These are phyloP conservation scores for Akanthomyces muscarius DNA, from an alignment of 2,329 filamentous ascomycete genomes.

Conservation along the genomic window DNA sequence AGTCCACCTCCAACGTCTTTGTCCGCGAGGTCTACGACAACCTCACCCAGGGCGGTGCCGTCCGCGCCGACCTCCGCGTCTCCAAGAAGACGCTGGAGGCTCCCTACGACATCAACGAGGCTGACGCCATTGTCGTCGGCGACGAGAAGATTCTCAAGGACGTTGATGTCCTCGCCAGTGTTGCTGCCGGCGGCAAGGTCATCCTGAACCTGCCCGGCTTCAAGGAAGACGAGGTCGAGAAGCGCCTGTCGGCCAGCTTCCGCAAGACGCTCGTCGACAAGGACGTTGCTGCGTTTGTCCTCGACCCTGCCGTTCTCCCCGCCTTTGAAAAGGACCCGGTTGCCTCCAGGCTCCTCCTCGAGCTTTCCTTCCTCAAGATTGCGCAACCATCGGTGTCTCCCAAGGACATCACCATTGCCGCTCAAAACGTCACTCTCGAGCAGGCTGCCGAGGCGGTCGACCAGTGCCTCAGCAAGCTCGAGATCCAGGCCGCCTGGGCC, in stretches of 20 bases:
- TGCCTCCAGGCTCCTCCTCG: constrained; percentile 64
- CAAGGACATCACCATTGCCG: constrained; percentile 61
- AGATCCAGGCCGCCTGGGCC: constrained; percentile 77
- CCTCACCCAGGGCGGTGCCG: constrained; percentile 69
- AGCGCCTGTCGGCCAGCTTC: constrained; percentile 68
- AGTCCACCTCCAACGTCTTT: constrained; percentile 59
- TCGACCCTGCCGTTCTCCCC: constrained; percentile 67
- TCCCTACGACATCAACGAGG: constrained; percentile 73
- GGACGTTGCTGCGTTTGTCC: constrained; percentile 65
- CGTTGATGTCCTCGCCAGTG: constrained; percentile 66
- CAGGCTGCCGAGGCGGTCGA: constrained; percentile 65
- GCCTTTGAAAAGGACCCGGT: constrained; percentile 63
- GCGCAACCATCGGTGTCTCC: constrained; percentile 64
- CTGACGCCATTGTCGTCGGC: constrained; percentile 74
- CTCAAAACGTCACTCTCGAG: constrained; percentile 44
- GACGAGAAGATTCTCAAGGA: constrained; percentile 76
- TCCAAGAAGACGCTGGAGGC: constrained; percentile 81
- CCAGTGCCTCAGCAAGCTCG: constrained; percentile 66
- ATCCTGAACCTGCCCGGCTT: constrained; percentile 72
- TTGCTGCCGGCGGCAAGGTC: constrained; percentile 68
- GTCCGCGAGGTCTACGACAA: constrained; percentile 61
- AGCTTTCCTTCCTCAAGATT: constrained; percentile 79
- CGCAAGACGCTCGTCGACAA: constrained; percentile 69
- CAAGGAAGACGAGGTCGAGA: constrained; percentile 87
- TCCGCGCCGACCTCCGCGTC: constrained; percentile 80